Evolutionary conservation across 768 basidiomycete genomes (phyloP), one percentile per base, ranked within the genome.

Genomic region (Cubamyces sp.): DNA sequence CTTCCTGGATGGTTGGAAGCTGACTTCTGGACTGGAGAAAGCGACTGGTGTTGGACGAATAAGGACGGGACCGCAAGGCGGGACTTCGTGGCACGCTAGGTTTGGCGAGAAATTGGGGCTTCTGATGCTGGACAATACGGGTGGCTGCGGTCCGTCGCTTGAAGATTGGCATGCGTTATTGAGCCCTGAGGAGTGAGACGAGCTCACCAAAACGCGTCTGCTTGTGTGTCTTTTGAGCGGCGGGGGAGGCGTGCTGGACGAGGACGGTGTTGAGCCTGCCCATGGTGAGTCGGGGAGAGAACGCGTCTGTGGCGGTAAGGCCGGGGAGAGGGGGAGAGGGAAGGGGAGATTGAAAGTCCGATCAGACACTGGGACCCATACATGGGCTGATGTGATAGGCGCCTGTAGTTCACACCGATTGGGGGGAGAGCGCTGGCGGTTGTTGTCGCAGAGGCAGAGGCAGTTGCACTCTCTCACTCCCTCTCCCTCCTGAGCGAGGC

Each of bases 1-100:
- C 61, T 28, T 68, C 67, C 30, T 34, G 60, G 43, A 68, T 68
- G 12, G 67, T 60, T 11, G 64, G 9, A 9, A 68, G 62, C 30
- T 65, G 61, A 21, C 19, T 54, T 30, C 60, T 60, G 14, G 51
- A 40, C 19, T 58, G 37, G 2, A 68, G 64, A 49, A 58, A 64
- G 40, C 67, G 67, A 40, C 46, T 63, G 18, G 64, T 66, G 57
- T 61, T 64, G 48, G 64, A 37, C 47, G 64, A 61, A 51, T 55
- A 40, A 18, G 60, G 57, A 25, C 61, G 60, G 46, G 64, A 40
- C 21, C 64, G 60, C 23, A 51, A 42, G 41, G 34, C 58, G 49
- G 64, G 64, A 49, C 60, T 62, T 30, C 60, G 60, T 19, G 55
- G 37, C 6, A 54, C 28, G 28, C 54, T 58, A 19, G 56, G 54